Evolutionary conservation across 2,329 filamentous ascomycete species (phyloP).

Genomic region (Colletotrichum sp.): DNA sequence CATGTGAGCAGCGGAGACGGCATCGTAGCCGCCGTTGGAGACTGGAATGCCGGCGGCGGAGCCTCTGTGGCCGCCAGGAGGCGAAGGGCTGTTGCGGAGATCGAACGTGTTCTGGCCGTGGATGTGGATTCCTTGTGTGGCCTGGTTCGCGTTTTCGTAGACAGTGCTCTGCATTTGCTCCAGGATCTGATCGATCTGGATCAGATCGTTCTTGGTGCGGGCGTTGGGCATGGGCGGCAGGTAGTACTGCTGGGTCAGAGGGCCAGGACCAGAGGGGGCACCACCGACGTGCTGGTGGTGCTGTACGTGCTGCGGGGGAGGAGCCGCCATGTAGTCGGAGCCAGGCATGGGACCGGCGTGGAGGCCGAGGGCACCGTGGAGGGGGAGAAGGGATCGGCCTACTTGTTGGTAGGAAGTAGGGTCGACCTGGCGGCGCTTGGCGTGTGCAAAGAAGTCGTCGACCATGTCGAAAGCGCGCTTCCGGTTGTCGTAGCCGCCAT

Average conservation of each 20-base stretch:
- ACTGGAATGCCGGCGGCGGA: constrained; percentile 36
- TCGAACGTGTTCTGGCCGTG: constrained; percentile 71
- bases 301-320: constrained; percentile 27
- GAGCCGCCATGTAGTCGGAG: constrained; percentile 58
- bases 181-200: constrained; percentile 93
- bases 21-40: constrained; percentile 40
- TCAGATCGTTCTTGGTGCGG: constrained; percentile 89
- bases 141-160: constrained; percentile 88
- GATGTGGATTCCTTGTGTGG: constrained; percentile 80
- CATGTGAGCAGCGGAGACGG: constrained; percentile 59
- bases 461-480: constrained; percentile 88
- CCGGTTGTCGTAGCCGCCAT: constrained; percentile 67
- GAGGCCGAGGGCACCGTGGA: constrained; percentile 74
- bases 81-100: constrained; percentile 63
- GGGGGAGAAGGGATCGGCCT: constrained; percentile 83
- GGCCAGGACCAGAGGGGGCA: constrained; percentile 58
- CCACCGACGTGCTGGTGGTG: constrained; percentile 52
- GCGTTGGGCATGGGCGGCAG: constrained; percentile 86
- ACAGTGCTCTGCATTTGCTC: constrained; percentile 96
- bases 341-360: constrained; percentile 54
- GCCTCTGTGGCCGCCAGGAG: constrained; percentile 46
- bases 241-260: constrained; percentile 81
- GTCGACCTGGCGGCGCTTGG: constrained; percentile 91
- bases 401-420: constrained; percentile 90
- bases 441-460: constrained; percentile 92